Percentiles rank a stretch among this genome's conserved stretches.
These are phyloP conservation scores for Picocystis salinarum DNA, from an alignment of 139 green algal species.

Conservation along the genomic window DNA sequence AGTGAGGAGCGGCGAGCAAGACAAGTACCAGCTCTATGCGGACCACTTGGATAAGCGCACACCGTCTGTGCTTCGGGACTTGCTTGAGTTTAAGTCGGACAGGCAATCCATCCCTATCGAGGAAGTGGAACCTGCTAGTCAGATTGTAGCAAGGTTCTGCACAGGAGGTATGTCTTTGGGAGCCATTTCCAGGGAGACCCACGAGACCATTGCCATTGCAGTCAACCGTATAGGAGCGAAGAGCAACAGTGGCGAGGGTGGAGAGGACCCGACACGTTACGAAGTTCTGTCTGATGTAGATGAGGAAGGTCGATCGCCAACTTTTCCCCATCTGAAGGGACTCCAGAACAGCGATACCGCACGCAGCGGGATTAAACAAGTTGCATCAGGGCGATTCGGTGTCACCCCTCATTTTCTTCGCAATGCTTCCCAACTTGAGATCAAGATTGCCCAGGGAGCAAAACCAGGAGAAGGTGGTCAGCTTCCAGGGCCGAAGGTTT, in stretches of 20 bases:
- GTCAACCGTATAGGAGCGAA: constrained; percentile 97
- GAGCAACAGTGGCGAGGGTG: constrained; percentile 79
- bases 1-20: constrained; percentile 56
- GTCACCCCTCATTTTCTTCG: constrained; percentile 94
- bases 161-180: constrained; percentile 96
- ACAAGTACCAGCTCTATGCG: constrained; percentile 69
- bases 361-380: constrained; percentile 90
- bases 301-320: constrained; percentile 39
- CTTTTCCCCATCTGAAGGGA: constrained; percentile 76
- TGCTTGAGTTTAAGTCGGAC: constrained; percentile 32
- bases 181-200: constrained; percentile 87
- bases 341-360: constrained; percentile 85
- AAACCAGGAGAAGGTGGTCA: constrained; percentile 87
- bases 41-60: constrained; percentile 51
- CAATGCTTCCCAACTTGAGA: constrained; percentile 96
- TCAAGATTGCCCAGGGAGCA: constrained; percentile 88
- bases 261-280: constrained; percentile 80
- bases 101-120: constrained; percentile 46
- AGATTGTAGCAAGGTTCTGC: constrained; percentile 93
- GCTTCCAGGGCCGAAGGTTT: constrained; percentile 86
- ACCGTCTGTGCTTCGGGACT: constrained; percentile 10
- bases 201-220: constrained; percentile 96
- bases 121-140: constrained; percentile 60
- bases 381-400: constrained; percentile 86
- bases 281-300: constrained; percentile 51